Percentiles rank a stretch among this genome's conserved stretches.
These are phyloP conservation scores for Arthrobotrys pseudoclavata DNA, from an alignment of 2,329 filamentous ascomycete genomes.

Conservation along the genomic window DNA sequence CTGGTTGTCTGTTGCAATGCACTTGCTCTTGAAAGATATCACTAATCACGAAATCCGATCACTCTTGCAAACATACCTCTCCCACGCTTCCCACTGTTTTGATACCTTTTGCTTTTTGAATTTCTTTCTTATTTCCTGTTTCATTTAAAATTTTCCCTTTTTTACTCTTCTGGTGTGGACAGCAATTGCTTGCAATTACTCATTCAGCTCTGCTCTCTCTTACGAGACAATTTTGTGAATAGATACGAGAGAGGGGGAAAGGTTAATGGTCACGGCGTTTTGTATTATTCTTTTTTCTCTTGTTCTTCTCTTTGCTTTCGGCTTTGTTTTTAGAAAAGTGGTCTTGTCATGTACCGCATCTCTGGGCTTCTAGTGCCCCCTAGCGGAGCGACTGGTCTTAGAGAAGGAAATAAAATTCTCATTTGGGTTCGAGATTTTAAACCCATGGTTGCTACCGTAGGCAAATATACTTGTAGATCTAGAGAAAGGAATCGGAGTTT, in stretches of 20 bases:
- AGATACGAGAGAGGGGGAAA: not conserved
- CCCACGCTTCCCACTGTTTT: not conserved
- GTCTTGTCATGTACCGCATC: constrained; percentile 32
- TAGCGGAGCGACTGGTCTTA: constrained; percentile 12
- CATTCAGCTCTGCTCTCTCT: not conserved
- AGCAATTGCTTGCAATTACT: constrained; percentile 19
- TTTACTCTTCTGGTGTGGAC: not conserved
- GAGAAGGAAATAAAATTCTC: constrained; percentile 27
- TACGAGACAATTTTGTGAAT: constrained; percentile 15
- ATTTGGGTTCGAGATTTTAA: not conserved
- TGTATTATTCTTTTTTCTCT: not conserved
- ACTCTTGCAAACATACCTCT: not conserved
- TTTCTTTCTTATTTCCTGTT: not conserved
- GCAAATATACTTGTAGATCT: too few species aligned
- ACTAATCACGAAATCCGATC: constrained; percentile 1
- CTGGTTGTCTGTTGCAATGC: constrained; percentile 4
- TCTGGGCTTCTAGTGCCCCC: not conserved
- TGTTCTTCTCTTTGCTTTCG: not conserved
- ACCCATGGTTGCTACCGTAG: not conserved
- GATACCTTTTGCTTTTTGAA: constrained; percentile 12
- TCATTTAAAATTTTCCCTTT: not conserved
- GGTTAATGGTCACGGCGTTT: constrained; percentile 29
- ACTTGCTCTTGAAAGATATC: constrained; percentile 14
- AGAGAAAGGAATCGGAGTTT: too few species aligned
- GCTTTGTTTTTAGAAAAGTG: constrained; percentile 19